Evolutionary conservation across 75 land plant species (phyloP).

Genomic region (Azolla pinnata): DNA sequence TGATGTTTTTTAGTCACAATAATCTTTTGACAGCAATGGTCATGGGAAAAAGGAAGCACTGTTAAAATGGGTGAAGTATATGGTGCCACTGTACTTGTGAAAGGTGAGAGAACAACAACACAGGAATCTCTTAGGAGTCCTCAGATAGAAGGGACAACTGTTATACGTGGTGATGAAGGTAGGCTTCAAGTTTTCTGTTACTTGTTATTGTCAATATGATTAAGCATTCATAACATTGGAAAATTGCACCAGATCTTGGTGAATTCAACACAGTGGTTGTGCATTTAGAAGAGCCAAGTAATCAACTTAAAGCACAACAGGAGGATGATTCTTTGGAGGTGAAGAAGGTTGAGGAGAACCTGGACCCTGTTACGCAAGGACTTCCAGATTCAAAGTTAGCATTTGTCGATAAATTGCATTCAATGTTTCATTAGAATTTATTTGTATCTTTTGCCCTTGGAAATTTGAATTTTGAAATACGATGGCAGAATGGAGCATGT

Average conservation of each 20-base stretch:
- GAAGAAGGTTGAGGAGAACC: too few species aligned
- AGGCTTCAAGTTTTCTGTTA: not conserved
- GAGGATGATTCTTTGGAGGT: too few species aligned
- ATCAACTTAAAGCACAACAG: conserved; percentile 3
- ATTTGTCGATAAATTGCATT: too few species aligned
- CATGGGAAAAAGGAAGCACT: conserved; percentile 45
- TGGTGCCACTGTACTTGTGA: conserved; percentile 55
- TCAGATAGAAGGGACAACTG: not conserved
- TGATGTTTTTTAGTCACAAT: too few species aligned
- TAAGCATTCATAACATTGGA: too few species aligned
- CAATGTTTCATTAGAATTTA: too few species aligned
- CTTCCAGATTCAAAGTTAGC: not conserved
- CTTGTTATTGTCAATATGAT: not conserved
- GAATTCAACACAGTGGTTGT: conserved; percentile 53
- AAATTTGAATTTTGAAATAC: too few species aligned
- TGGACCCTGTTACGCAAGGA: not conserved
- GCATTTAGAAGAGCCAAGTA: conserved; percentile 18
- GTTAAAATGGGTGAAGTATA: conserved; percentile 32
- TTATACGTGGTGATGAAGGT: not conserved
- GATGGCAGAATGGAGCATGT: too few species aligned
- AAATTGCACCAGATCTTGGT: conserved; percentile 20
- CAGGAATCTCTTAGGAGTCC: conserved; percentile 2
- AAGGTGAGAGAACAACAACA: conserved; percentile 24
- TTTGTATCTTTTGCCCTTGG: too few species aligned
- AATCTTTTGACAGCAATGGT: conserved; percentile 26